Base-by-base conservation (phyloP, 1,284 basidiomycete genomes). In the Pascua guehoae region DNA sequence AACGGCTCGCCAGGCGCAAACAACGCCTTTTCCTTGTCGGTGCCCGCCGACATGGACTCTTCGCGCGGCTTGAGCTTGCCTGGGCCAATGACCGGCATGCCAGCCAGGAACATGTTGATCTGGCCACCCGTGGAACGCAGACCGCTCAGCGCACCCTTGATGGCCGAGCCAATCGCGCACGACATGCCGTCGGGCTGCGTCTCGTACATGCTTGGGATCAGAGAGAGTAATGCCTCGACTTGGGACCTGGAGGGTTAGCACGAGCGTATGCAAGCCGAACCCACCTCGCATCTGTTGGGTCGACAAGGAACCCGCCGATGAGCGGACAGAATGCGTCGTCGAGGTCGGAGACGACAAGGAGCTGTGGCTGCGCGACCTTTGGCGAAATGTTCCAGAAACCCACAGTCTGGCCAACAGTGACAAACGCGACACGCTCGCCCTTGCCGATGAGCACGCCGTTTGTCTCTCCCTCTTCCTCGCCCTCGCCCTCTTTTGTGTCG, bases 351-450 rank as follows among this genome's bases (percentile, higher is more conserved):
- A 98, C 85, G 44, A 98, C 85, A 43, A 95, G 81, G 82, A 96
- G 89, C 51, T 85, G 83, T 1, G 87, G 83, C 60, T 81, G 78
- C 58, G 85, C 82, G 40, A 80, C 73, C 55, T 73, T 75, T 70
- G 85, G 89, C 70, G 87, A 85, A 58, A 98, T 80, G 71, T 95
- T 87, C 77, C 92, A 93, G 73, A 97, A 96, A 66, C 97, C 91
- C 17, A 98, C 79, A 2, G 85, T 81, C 47, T 82, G 78, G 70
- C 96, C 92, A 69, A 88, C 96, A 0, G 93, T 91, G 44, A 98
- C 66, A 64, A 99, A 87, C 2, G 86, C 88, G n/a, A 95, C 72
- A 58, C 73, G 73, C 43, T 79, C 75, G 8, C 74, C 76, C 40
- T 63, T 56, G 3, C 65, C 68, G 24, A 72, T 79, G 72, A 72